These are phyloP conservation scores for Berberis thunbergii DNA, from an alignment of 164 flowering plant species.

Conservation along the genomic window DNA sequence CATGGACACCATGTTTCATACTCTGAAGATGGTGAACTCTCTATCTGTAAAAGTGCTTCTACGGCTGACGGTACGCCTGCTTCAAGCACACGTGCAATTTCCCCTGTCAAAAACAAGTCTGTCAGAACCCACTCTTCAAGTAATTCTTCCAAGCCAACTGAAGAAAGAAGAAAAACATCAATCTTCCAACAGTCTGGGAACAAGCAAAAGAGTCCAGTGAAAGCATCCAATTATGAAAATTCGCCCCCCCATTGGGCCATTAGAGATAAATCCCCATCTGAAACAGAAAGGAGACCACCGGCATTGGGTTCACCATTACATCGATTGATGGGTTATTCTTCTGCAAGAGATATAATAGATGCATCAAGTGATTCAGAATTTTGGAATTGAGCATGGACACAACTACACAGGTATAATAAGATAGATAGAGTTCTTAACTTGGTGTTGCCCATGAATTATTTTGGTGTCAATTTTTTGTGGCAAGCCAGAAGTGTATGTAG, in stretches of 20 bases:
- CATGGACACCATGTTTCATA: constrained; percentile 29
- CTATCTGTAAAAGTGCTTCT: constrained; percentile 33
- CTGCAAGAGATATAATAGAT: constrained; percentile 36
- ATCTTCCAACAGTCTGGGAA: neutral
- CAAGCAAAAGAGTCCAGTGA: constrained; percentile 3
- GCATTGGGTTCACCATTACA: constrained; percentile 41
- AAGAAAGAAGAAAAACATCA: constrained; percentile 14
- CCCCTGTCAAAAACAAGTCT: constrained; percentile 3
- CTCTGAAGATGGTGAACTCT: constrained; percentile 47
- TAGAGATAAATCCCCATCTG: constrained; percentile 14
- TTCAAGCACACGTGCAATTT: constrained; percentile 9
- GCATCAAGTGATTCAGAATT: constrained; percentile 13
- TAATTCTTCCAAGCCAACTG: constrained; percentile 8
- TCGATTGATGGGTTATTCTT: constrained; percentile 71
- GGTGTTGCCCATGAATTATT: too few species aligned
- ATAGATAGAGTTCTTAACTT: too few species aligned
- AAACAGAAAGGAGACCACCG: constrained; percentile 10
- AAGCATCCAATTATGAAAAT: constrained; percentile 9
- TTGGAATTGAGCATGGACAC: neutral
- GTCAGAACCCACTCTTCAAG: constrained; percentile 8
- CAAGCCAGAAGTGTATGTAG: neutral
- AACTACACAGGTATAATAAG: too few species aligned
- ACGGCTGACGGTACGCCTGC: constrained; percentile 29
- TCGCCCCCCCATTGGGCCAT: constrained; percentile 13
- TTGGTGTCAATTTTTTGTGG: neutral